Conservation (phyloP, 805 yeast genomes). For the Hanseniaspora lachancei region DNA sequence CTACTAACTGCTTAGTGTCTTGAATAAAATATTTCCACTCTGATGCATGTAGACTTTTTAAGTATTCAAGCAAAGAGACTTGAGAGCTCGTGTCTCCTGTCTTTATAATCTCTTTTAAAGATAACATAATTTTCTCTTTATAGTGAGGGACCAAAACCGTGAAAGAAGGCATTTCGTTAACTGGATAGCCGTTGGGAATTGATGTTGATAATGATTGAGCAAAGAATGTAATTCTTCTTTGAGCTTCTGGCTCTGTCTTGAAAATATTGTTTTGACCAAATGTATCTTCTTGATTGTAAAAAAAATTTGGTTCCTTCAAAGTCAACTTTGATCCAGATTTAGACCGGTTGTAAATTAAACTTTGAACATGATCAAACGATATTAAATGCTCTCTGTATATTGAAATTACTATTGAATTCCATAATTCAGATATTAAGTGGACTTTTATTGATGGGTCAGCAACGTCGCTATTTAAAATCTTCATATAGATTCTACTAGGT, state of each 20-base stretch:
- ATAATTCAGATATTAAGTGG: conserved; percentile 89
- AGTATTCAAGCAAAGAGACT: conserved; percentile 82
- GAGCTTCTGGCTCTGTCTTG: conserved; percentile 95
- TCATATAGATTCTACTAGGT: conserved; percentile 97
- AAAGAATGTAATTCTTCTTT: conserved; percentile 97
- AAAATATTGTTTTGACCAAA: conserved; percentile 91
- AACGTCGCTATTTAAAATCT: conserved; percentile 93
- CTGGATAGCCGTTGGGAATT: conserved; percentile 96
- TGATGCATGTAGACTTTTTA: conserved; percentile 87
- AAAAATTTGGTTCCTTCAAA: conserved; percentile 96
- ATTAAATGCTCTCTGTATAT: conserved; percentile 98
- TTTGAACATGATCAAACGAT: conserved; percentile 97
- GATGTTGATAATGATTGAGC: conserved; percentile 98
- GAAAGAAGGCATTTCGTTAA: conserved; percentile 98
- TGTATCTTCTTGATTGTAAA: conserved; percentile 91
- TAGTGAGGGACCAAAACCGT: conserved; percentile 95
- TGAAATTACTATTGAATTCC: conserved; percentile 98
- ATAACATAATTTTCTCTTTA: conserved; percentile 80
- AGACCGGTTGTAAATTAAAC: conserved; percentile 87
- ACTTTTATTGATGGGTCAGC: conserved; percentile 99
- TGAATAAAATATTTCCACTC: conserved; percentile 97
- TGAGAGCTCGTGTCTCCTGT: conserved; percentile 95
- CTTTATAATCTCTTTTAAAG: conserved; percentile 89
- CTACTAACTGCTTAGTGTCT: conserved; percentile 90
- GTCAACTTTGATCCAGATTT: conserved; percentile 97